phyloP scores from a whole-genome alignment of 495 filamentous ascomycete genomes.

The Gamarada debralockiae region DNA sequence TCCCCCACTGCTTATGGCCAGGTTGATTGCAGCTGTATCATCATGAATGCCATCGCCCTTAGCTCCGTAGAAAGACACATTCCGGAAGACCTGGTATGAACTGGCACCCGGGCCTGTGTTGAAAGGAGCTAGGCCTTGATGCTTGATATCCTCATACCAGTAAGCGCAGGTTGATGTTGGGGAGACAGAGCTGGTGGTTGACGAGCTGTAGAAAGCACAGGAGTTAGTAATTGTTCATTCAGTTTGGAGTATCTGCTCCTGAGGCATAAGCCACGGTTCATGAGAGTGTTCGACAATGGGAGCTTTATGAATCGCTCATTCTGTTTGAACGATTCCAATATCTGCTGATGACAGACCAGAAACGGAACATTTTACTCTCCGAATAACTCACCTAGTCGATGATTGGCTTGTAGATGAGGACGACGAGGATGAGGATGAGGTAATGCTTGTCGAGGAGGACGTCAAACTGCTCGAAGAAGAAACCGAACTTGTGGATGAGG shows the following conservation, averaged over 20 bases:
- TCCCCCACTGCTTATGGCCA: conserved; percentile 59
- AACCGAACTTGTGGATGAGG: background rate
- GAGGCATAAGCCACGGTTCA: too few species aligned
- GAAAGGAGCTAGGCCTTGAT: conserved; percentile 26
- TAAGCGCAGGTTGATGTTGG: conserved; percentile 8
- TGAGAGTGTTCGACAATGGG: too few species aligned
- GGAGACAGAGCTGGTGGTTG: background rate
- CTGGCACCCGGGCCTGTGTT: background rate
- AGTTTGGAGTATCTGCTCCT: too few species aligned
- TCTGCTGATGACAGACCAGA: too few species aligned
- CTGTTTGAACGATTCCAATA: too few species aligned
- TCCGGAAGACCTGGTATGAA: conserved; percentile 18
- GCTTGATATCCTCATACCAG: conserved; percentile 24
- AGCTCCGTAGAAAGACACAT: conserved; percentile 24
- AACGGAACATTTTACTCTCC: too few species aligned
- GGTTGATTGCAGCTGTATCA: background rate
- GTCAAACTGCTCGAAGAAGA: background rate
- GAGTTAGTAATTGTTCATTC: background rate
- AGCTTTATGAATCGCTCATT: too few species aligned
- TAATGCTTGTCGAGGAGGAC: background rate
- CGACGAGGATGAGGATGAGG: background rate
- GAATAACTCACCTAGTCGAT: too few species aligned
- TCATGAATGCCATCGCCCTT: background rate
- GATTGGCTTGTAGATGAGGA: background rate
- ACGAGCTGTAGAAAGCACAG: background rate